Base-by-base conservation (phyloP, 495 filamentous ascomycete genomes). In the Podospora pseudoanserina region DNA sequence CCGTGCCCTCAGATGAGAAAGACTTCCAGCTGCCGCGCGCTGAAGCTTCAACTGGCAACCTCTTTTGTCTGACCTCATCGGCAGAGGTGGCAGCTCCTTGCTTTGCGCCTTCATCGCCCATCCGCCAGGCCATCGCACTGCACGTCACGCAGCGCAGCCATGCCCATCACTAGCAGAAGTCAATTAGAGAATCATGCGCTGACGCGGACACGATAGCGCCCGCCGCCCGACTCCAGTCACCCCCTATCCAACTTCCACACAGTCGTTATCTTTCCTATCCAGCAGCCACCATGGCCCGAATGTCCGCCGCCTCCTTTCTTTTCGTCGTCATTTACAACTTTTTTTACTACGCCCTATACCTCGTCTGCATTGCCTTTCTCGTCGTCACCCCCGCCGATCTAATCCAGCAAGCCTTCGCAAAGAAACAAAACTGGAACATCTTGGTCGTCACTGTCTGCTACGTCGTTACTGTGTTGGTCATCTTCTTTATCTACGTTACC, bases 391-490 rank as follows among this genome's bases (percentile, higher is more conserved):
- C 95, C 9, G 90, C 83, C 73, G 92, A 97, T 70, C 84, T 90
- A 55, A 89, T 98, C 79, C 89, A 88, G 73, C 92, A 97, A 79
- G 89, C 90, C 71, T 86, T 88, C 67, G 72, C 79, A 55, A 85
- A 83, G 34, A 72, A 79, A 55, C 87, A 91, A 65, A 80, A 91
- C 70, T 90, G 89, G 79, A 92, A 96, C 78, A 86, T 96, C 71
- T 92, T 97, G 80, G 86, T 95, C 76, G 86, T 97, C 76, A 88
- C 86, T 19, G 89, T 92, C 59, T 85, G 85, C 71, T 94, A 96
- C 74, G 74, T 96, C 60, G 80, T 94, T 27, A 93, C 93, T 57
- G 85, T 90, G 53, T 57, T 91, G 26, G 73, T 94, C 63, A 84
- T 91, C 28, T 75, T 87, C 53, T 86, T 97, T 56, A 87, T 98